phyloP scores from a whole-genome alignment of 768 basidiomycete genomes.

The Rhodotorula kratochvilovae region DNA sequence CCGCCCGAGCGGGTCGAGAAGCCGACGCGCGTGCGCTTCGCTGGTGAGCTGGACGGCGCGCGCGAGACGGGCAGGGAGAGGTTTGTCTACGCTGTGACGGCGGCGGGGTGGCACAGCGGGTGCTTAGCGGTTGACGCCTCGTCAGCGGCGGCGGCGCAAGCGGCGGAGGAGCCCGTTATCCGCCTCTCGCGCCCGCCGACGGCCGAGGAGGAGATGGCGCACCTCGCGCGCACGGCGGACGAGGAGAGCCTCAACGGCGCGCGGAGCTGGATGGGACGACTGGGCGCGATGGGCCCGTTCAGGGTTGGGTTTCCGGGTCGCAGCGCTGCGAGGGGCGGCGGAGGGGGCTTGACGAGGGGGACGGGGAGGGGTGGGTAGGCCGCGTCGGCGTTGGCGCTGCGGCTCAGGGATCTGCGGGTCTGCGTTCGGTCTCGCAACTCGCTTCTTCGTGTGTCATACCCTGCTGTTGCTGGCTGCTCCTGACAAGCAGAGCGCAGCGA shows the following conservation, averaged over 20 bases:
- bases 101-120: slow-evolving; percentile 87
- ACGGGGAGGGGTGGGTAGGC: not conserved
- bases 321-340: not conserved
- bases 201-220: not conserved
- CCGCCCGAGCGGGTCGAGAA: slow-evolving; percentile 54
- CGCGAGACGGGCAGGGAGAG: slow-evolving; percentile 55
- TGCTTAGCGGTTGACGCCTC: slow-evolving; percentile 71
- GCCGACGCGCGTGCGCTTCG: slow-evolving; percentile 71
- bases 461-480: too few relatives aligned
- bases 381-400: too few relatives aligned
- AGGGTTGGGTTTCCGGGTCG: slow-evolving; percentile 12
- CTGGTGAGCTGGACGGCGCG: slow-evolving; percentile 44
- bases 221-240: not conserved
- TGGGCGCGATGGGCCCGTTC: slow-evolving; percentile 1
- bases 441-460: too few relatives aligned
- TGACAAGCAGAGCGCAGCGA: too few relatives aligned
- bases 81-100: slow-evolving; percentile 75
- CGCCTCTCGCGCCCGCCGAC: not conserved
- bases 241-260: slow-evolving; percentile 2
- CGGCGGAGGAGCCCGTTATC: slow-evolving; percentile 19
- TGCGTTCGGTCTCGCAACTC: too few relatives aligned
- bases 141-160: not conserved
- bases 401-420: too few relatives aligned
- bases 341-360: not conserved
- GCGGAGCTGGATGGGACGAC: slow-evolving; percentile 11